Base-by-base conservation (phyloP, 805 yeast species). In the Sugiyamaella americana region DNA sequence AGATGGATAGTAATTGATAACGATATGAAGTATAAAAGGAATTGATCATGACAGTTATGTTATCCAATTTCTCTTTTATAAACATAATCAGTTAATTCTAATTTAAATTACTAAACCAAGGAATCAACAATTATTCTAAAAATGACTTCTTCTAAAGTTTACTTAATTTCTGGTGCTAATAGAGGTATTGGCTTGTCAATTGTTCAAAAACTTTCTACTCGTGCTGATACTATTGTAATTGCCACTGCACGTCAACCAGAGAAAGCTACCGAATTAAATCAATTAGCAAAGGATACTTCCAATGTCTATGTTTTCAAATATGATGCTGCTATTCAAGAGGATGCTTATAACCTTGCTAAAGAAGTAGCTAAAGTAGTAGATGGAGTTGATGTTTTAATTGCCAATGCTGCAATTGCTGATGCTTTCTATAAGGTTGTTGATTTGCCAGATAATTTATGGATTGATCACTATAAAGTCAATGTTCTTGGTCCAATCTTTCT, bases 151-250 rank as follows among this genome's bases (percentile, higher is more conserved):
- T 35, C 20, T 6, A 35, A 35, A 47, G 64, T 54, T 3, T 59
- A 59, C 43, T 40, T 63, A 4, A 50, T 67, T 40, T 63, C 70
- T 2, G 71, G 71, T n/a, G 60, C 60, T 1, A 58, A 61, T 22
- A 48, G 65, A 4, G 70, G 71, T 17, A 53, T 67, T 37, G 71
- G 71, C 3, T 59, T 58, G 24, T 64, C 67, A 4, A 37, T 67
- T 5, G 67, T 57, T 26, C 57, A 61, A 38, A 51, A 47, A 21
- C 46, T 65, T 16, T 46, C 56, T 18, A 53, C 62, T 34, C 43
- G 45, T 8, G 41, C 58, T 21, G 40, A 51, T 16, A 58, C 54
- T 43, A 17, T 38, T 5, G 63, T 66, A 11, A 50, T 63, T 39
- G 65, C 61, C 1, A 38, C 59, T 11, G 51, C 52, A n/a, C 44